phyloP scores from a whole-genome alignment of 306 rosid genomes.

The Quillaja saponaria region DNA sequence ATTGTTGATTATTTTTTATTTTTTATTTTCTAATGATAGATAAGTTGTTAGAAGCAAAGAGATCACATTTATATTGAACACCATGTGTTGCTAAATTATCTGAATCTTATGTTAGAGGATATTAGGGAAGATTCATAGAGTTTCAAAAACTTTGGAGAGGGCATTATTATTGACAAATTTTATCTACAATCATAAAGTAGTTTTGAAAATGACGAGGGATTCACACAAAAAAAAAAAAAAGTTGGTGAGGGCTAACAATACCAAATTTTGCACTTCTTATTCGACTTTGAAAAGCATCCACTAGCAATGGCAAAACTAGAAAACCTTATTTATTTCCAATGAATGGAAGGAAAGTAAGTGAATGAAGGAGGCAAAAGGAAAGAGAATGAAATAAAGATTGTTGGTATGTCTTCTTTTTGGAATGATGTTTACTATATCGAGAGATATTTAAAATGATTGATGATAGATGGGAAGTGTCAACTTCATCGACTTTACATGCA shows the following conservation, averaged over 20 bases:
- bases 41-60: not conserved
- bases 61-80: not conserved
- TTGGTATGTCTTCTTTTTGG: not conserved
- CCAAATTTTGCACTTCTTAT: too few species aligned
- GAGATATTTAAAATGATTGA: not conserved
- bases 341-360: too few species aligned
- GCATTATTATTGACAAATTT: not conserved
- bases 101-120: not conserved
- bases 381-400: not conserved
- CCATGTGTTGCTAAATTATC: not conserved
- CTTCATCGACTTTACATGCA: not conserved
- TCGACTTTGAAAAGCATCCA: too few species aligned
- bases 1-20: too few species aligned
- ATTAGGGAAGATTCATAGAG: not conserved
- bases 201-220: not conserved
- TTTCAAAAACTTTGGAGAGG: too few species aligned
- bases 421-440: not conserved
- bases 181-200: not conserved
- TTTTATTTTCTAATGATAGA: too few species aligned
- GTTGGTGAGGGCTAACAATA: too few species aligned
- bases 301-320: too few species aligned
- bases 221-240: too few species aligned
- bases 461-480: not conserved
- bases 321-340: too few species aligned
- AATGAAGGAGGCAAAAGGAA: not conserved